Percentiles rank a stretch among this genome's conserved stretches.
These are phyloP conservation scores for Neospermospora avenae DNA, from an alignment of 2,329 filamentous ascomycete species.

Conservation along the genomic window DNA sequence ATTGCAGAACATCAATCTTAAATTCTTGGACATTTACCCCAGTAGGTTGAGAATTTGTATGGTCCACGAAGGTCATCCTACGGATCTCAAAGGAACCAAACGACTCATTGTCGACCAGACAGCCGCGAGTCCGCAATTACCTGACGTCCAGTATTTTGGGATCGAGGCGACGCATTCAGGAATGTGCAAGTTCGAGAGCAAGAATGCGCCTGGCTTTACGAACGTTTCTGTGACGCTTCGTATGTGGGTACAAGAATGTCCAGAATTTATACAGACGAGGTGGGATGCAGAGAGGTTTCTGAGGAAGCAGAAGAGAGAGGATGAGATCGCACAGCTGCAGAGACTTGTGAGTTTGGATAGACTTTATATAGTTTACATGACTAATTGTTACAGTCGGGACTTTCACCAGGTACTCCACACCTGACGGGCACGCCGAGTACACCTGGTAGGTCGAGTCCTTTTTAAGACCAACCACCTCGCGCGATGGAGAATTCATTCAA, in stretches of 20 bases:
- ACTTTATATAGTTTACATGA: background rate
- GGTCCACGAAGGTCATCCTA: slow-evolving; percentile 72
- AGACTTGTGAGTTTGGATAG: slow-evolving; percentile 18
- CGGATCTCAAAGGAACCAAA: slow-evolving; percentile 62
- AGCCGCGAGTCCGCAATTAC: slow-evolving; percentile 66
- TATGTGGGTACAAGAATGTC: slow-evolving; percentile 29
- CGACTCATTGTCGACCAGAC: slow-evolving; percentile 65
- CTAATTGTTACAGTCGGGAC: slow-evolving; percentile 1
- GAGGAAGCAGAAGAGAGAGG: slow-evolving; percentile 25
- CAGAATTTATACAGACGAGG: slow-evolving; percentile 13
- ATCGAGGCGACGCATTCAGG: slow-evolving; percentile 69
- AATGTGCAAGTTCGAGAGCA: slow-evolving; percentile 70
- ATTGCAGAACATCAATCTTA: slow-evolving; percentile 68
- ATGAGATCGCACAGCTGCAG: slow-evolving; percentile 29
- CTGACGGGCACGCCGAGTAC: slow-evolving; percentile 9
- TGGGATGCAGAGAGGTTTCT: slow-evolving; percentile 28
- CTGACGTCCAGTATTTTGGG: slow-evolving; percentile 69
- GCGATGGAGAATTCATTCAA: slow-evolving; percentile 1
- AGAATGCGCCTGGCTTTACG: slow-evolving; percentile 59
- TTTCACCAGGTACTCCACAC: slow-evolving; percentile 2
- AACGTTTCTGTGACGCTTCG: slow-evolving; percentile 34
- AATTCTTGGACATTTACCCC: slow-evolving; percentile 69
- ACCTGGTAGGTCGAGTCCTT: slow-evolving; percentile 17
- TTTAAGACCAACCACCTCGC: background rate
- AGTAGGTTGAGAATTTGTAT: slow-evolving; percentile 53